Percentiles rank a stretch among this genome's conserved stretches.
Evolutionary conservation across 352 stramenopile genomes (phyloP).

Genomic region (Pythium monospermum): DNA sequence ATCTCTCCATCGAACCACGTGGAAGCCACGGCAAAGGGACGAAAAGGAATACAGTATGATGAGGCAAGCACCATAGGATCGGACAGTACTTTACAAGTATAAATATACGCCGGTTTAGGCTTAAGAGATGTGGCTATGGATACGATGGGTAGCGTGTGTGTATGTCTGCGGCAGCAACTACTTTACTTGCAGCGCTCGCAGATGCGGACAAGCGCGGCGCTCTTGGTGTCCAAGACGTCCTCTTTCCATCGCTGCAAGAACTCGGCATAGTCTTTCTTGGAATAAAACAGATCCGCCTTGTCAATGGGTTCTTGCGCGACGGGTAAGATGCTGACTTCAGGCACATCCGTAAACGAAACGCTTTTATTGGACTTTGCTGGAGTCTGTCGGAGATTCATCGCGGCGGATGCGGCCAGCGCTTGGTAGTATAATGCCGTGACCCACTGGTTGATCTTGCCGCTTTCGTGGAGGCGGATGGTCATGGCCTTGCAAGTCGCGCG

Average conservation of each 20-base stretch:
- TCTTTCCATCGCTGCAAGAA: slow-evolving; percentile 26
- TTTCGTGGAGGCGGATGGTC: slow-evolving; percentile 24
- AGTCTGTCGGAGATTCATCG: slow-evolving; percentile 1
- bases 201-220: slow-evolving; percentile 16
- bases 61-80: too few relatives aligned
- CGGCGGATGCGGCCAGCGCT: slow-evolving; percentile 10
- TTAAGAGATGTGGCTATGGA: neutral
- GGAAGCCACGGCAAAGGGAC: too few relatives aligned
- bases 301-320: slow-evolving; percentile 15
- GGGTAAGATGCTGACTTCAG: slow-evolving; percentile 23
- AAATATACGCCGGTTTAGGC: slow-evolving; percentile 1
- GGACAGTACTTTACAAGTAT: too few relatives aligned
- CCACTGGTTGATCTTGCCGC: slow-evolving; percentile 26
- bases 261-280: slow-evolving; percentile 26
- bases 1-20: too few relatives aligned
- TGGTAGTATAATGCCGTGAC: slow-evolving; percentile 27
- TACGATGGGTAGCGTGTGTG: neutral
- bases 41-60: too few relatives aligned
- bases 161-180: too few relatives aligned
- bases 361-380: slow-evolving; percentile 18
- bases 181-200: slow-evolving; percentile 23
- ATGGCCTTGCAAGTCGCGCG: slow-evolving; percentile 12
- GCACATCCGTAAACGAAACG: slow-evolving; percentile 23
- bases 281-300: slow-evolving; percentile 28
- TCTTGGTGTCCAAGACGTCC: slow-evolving; percentile 17